Base-by-base conservation (phyloP, 176 grass and related monocot genomes). In the Eragrostis curvula region DNA sequence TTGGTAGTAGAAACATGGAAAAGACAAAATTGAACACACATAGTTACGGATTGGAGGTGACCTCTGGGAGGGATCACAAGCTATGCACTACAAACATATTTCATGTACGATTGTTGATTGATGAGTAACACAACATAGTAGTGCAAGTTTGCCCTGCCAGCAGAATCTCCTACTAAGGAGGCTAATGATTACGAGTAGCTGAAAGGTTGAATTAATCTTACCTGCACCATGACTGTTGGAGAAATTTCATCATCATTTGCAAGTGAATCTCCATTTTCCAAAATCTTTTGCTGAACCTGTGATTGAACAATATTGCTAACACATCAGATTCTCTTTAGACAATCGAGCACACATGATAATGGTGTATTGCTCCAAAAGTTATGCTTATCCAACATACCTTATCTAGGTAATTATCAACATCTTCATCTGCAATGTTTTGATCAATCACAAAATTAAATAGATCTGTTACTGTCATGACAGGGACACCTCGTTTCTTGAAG, bases 381-480 rank as follows among this genome's bases (percentile, higher is more conserved):
- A 85, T 57, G 65, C 36, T 56, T 12, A 77, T 77, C 49, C 25
- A 50, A 88, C 44, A 48, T 87, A 95, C 96, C 92, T 95, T 95
- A 80, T 93, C 92, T 70, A 98, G 72, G 85, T 98, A 93, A 65
- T 86, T 66, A 77, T 98, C 93, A 23, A 98, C 83, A 84, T 89
- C 91, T 74, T 98, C 91, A 60, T 95, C 90, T 61, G 89, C 60
- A 88, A 98, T 96, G 28, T 71, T 82, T 77, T 81, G 90, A 79
- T 98, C 83, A 77, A 96, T 80, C 42, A 98, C 96, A 83, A 98
- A 95, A 90, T 98, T 92, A 74, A 96, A 91, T 81, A 98, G 73
- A 56, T 93, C 89, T 20, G 71, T 83, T 70, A 96, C 93, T 58
- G 89, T 66, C 96, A 98, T 98, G 18, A 88, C 87, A 46, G 89